Evolutionary conservation across 768 basidiomycete species (phyloP), one percentile per base, ranked within the genome.

Genomic region (Scleroderma bovista): DNA sequence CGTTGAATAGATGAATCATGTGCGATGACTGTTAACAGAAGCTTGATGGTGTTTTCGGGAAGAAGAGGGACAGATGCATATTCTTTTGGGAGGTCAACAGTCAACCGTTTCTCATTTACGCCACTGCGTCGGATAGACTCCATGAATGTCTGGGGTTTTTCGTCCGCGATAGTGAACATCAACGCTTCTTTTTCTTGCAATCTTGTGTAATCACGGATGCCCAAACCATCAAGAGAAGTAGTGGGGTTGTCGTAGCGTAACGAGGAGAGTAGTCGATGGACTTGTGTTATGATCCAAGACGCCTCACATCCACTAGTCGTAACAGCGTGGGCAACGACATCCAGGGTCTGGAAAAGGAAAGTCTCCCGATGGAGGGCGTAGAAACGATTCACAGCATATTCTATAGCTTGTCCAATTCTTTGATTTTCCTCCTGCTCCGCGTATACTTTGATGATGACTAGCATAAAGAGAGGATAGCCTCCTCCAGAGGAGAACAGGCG

Each of bases 21-120:
- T 6, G 86, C 87, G 47, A 91, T 86, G 51, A 91, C 83, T 1
- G 88, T 90, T 26, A 89, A 72, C 60, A 88, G 81, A 8, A 91
- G 72, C 15, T 81, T 78, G 24, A 87, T 78, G 22, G 88, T 72
- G 58, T 89, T 73, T 52, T 84, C 83, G 58, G 84, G 70, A 17
- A 71, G 71, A 13, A 91, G 72, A 3, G 72, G 68, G 51, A 72
- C 73, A 17, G 74, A 70, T 60, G 83, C 82, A 52, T 81, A 82
- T 53, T 73, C 62, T 26, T 83, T 79, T 3, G 79, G 80, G 44
- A 81, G 66, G 23, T 74, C 69, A 36, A 77, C 62, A 3, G 74
- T 69, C 38, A 75, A 63, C 40, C 71, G 70, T 39, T 69, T 73
- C 19, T 70, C 70, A 44, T 75, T 69, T 3, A 71, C 66, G 24